phyloP scores from a whole-genome alignment of 208 protist species.

The Leishmania tarentolae region DNA sequence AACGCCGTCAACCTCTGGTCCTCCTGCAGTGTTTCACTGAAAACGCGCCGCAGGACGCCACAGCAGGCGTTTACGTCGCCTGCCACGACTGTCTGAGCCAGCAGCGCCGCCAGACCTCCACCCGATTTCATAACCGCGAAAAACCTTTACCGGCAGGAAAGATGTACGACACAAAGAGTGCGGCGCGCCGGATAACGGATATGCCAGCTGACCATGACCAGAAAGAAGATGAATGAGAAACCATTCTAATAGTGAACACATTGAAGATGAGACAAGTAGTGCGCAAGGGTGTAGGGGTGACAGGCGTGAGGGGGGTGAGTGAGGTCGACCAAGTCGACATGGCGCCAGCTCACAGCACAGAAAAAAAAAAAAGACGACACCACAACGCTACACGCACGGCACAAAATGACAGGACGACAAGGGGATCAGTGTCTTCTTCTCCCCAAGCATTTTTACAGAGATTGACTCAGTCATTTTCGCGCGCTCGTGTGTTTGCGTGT shows the following conservation, averaged over 20 bases:
- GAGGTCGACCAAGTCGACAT: not conserved
- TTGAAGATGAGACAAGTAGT: not conserved
- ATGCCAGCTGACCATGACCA: not conserved
- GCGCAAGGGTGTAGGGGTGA: not conserved
- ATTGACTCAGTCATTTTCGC: not conserved
- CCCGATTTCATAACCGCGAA: slow-evolving; percentile 34
- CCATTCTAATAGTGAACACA: not conserved
- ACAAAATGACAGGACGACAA: not conserved
- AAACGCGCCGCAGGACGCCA: slow-evolving; percentile 70
- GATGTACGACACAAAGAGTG: not conserved
- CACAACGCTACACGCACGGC: not conserved
- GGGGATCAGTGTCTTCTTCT: not conserved
- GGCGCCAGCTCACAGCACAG: not conserved
- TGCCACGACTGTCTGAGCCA: slow-evolving; percentile 50
- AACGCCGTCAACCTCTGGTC: slow-evolving; percentile 4
- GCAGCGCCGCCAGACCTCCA: slow-evolving; percentile 43
- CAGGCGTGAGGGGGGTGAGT: too few relatives aligned
- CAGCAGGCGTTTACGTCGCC: slow-evolving; percentile 87
- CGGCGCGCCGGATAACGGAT: not conserved
- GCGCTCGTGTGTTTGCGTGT: not conserved
- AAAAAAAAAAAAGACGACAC: not conserved
- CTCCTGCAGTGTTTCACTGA: slow-evolving; percentile 49
- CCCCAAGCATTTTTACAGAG: not conserved
- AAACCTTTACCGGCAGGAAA: not conserved
- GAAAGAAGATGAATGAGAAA: not conserved